phyloP scores from a whole-genome alignment of 768 basidiomycete species.

The Boletus bicolor region DNA sequence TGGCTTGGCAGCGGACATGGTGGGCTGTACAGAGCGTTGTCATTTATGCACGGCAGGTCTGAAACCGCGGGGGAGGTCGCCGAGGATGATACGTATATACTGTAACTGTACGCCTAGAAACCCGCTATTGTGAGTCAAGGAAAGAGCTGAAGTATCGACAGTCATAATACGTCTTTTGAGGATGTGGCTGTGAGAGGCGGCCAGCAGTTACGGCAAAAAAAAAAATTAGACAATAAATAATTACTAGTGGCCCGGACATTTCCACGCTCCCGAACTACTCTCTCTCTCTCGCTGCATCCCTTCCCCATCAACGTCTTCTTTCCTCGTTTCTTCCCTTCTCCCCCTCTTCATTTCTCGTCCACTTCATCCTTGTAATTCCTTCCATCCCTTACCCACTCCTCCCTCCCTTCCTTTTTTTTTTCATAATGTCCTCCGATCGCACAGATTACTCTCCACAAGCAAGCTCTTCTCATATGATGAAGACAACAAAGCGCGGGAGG shows the following conservation, averaged over 20 bases:
- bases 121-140: background rate
- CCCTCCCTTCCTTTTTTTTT: conserved; percentile 21
- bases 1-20: background rate
- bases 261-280: conserved; percentile 30
- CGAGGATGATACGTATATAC: background rate
- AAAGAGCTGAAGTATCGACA: background rate
- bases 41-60: background rate
- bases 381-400: conserved; percentile 6
- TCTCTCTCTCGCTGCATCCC: conserved; percentile 13
- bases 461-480: conserved; percentile 93
- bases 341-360: conserved; percentile 28
- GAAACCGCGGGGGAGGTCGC: background rate
- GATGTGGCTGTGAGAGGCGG: conserved; percentile 15
- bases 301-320: conserved; percentile 22
- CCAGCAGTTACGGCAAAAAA: conserved; percentile 22
- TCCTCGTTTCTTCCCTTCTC: conserved; percentile 33
- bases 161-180: background rate
- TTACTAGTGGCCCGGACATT: conserved; percentile 12
- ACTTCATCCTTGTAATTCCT: conserved; percentile 28
- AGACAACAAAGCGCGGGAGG: conserved; percentile 93
- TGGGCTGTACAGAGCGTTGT: background rate
- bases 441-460: conserved; percentile 43
- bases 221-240: conserved; percentile 25
- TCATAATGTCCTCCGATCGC: conserved; percentile 41
- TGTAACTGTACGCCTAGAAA: background rate